Conservation (phyloP, 1,139 yeast species). For the Kodamaea suecica region DNA sequence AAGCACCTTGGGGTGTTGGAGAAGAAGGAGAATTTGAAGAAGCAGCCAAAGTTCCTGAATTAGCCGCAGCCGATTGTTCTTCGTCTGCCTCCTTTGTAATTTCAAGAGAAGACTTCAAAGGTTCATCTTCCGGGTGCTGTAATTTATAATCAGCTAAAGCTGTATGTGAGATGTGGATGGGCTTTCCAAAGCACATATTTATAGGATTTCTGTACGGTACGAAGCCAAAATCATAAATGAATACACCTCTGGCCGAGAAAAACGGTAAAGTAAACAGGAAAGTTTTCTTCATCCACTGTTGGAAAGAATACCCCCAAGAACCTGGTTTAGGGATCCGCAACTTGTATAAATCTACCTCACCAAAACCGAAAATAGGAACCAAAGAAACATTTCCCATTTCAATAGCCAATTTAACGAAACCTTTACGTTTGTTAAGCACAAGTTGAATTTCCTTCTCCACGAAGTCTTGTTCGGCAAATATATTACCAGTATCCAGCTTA, state of each 20-base stretch:
- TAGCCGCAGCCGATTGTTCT: slow-evolving; percentile 7
- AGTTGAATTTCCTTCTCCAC: slow-evolving; percentile 34
- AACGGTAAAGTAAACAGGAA: slow-evolving; percentile 87
- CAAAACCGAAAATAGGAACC: slow-evolving; percentile 90
- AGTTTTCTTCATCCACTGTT: slow-evolving; percentile 64
- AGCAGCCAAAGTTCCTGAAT: background rate
- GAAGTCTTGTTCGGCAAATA: slow-evolving; percentile 7
- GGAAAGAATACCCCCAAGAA: slow-evolving; percentile 55
- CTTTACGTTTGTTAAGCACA: slow-evolving; percentile 75
- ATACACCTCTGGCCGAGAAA: slow-evolving; percentile 88
- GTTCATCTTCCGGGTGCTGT: slow-evolving; percentile 30
- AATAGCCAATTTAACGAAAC: slow-evolving; percentile 84
- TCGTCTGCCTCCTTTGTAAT: slow-evolving; percentile 11
- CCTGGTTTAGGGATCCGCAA: slow-evolving; percentile 54
- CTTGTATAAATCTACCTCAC: slow-evolving; percentile 80
- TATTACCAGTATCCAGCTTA: slow-evolving; percentile 40
- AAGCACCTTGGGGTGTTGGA: background rate
- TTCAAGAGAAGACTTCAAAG: too few species aligned
- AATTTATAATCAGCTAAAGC: slow-evolving; percentile 30
- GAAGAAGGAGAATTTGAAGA: background rate
- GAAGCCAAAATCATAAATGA: slow-evolving; percentile 88
- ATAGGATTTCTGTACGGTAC: slow-evolving; percentile 83
- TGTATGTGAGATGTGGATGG: slow-evolving; percentile 63
- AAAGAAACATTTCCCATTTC: slow-evolving; percentile 72
- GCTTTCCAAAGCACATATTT: slow-evolving; percentile 76